phyloP scores from a whole-genome alignment of 805 yeast species.

The Wickerhamiella domercqiae region DNA sequence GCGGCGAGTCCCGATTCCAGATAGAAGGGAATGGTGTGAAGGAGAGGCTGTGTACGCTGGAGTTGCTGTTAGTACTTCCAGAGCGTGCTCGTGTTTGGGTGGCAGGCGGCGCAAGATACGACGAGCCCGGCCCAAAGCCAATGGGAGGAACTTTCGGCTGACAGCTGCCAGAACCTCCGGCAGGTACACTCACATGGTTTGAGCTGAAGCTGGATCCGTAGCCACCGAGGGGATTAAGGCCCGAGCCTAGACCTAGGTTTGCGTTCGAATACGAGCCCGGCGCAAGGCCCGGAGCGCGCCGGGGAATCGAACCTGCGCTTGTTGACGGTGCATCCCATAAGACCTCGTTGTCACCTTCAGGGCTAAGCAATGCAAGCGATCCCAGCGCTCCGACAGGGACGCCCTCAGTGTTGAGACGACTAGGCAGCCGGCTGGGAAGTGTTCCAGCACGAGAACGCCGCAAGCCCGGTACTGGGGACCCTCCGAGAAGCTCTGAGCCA shows the following conservation, averaged over 20 bases:
- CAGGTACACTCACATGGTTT: too few species aligned
- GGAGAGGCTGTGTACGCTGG: slow-evolving; percentile 12
- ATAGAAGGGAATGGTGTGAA: too few species aligned
- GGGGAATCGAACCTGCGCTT: background rate
- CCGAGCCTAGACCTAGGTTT: background rate
- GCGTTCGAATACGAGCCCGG: too few species aligned
- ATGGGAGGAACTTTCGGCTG: too few species aligned
- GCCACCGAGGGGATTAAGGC: slow-evolving; percentile 3
- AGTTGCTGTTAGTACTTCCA: slow-evolving; percentile 13
- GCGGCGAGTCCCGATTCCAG: background rate
- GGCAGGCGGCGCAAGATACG: slow-evolving; percentile 5
- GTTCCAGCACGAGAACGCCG: slow-evolving; percentile 67
- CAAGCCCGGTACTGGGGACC: slow-evolving; percentile 3
- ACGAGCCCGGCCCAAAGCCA: background rate
- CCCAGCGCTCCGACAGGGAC: slow-evolving; percentile 14
- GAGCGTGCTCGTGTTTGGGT: slow-evolving; percentile 15
- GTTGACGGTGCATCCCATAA: slow-evolving; percentile 1
- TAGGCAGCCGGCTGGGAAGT: slow-evolving; percentile 44
- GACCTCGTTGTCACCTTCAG: slow-evolving; percentile 15
- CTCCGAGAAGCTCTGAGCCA: background rate
- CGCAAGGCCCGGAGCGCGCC: background rate
- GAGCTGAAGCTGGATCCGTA: too few species aligned
- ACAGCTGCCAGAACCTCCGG: too few species aligned
- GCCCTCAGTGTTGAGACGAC: slow-evolving; percentile 4
- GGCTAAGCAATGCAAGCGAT: slow-evolving; percentile 22